Evolutionary conservation across 345 rosid species (phyloP).

Genomic region (Alliaria petiolata): DNA sequence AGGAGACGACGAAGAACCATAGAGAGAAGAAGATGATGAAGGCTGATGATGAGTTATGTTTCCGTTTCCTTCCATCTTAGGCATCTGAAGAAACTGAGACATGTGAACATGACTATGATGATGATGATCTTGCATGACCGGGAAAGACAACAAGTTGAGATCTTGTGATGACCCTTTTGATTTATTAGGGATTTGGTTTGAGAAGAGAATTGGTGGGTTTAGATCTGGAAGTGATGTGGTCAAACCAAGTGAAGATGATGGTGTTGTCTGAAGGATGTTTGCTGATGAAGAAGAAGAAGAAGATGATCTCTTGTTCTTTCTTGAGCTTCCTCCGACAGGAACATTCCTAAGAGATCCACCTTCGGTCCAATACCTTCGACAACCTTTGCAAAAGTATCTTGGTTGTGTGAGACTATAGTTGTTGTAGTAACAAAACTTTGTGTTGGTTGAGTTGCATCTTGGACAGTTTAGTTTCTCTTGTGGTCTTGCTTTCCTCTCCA

Average conservation of each 20-base stretch:
- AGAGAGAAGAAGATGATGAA: slow-evolving; percentile 25
- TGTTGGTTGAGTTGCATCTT: slow-evolving; percentile 81
- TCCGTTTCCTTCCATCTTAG: slow-evolving; percentile 30
- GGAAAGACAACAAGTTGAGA: slow-evolving; percentile 36
- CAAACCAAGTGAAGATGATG: slow-evolving; percentile 29
- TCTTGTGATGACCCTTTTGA: slow-evolving; percentile 35
- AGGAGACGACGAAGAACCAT: slow-evolving; percentile 29
- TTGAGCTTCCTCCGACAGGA: slow-evolving; percentile 79
- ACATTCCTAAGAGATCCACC: slow-evolving; percentile 89
- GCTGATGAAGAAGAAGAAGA: slow-evolving; percentile 17
- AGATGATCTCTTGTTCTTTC: slow-evolving; percentile 55
- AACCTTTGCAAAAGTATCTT: slow-evolving; percentile 82
- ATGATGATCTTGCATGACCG: slow-evolving; percentile 34
- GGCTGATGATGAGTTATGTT: slow-evolving; percentile 22
- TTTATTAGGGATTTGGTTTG: slow-evolving; percentile 28
- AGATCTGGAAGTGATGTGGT: slow-evolving; percentile 30
- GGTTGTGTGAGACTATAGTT: slow-evolving; percentile 92
- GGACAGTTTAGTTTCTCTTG: slow-evolving; percentile 74
- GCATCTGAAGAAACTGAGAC: slow-evolving; percentile 31
- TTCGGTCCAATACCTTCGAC: slow-evolving; percentile 94
- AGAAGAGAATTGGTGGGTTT: slow-evolving; percentile 32
- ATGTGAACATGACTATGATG: slow-evolving; percentile 26
- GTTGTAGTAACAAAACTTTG: slow-evolving; percentile 93
- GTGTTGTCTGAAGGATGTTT: slow-evolving; percentile 20
- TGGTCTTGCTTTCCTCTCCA: slow-evolving; percentile 31